Evolutionary conservation across 2,329 filamentous ascomycete genomes (phyloP).

Genomic region (Trichoderma sp.): DNA sequence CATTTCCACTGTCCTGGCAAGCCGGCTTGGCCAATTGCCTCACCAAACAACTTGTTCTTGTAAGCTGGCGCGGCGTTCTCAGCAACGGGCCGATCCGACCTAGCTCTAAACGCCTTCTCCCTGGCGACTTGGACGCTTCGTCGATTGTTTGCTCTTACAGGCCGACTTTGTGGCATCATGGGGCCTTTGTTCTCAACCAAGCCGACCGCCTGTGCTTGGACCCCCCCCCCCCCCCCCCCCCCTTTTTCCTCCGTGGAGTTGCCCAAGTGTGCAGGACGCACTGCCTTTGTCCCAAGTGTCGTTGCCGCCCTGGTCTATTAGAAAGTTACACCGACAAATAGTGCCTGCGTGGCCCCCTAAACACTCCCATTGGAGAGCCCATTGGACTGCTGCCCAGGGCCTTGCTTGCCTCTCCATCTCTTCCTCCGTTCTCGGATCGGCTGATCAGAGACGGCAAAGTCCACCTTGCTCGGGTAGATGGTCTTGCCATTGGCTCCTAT

Average conservation of each 20-base stretch:
- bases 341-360: constrained; percentile 19
- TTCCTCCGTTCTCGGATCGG: constrained; percentile 17
- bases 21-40: neutral
- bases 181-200: neutral
- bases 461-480: constrained; percentile 31
- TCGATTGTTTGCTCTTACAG: constrained; percentile 16
- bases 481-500: constrained; percentile 29
- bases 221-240: no score
- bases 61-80: neutral
- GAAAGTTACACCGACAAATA: constrained; percentile 25
- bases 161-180: neutral
- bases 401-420: constrained; percentile 20
- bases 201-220: neutral
- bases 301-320: constrained; percentile 22
- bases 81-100: constrained; percentile 31
- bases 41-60: neutral
- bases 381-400: constrained; percentile 24
- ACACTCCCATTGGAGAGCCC: constrained; percentile 25
- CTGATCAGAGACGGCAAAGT: constrained; percentile 18
- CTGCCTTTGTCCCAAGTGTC: neutral
- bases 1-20: neutral
- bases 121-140: constrained; percentile 19
- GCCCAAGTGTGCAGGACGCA: neutral
- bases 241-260: neutral
- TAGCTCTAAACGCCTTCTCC: constrained; percentile 21